phyloP scores from a whole-genome alignment of 495 filamentous ascomycete genomes.

The Lasiosphaeriaceae sp. region DNA sequence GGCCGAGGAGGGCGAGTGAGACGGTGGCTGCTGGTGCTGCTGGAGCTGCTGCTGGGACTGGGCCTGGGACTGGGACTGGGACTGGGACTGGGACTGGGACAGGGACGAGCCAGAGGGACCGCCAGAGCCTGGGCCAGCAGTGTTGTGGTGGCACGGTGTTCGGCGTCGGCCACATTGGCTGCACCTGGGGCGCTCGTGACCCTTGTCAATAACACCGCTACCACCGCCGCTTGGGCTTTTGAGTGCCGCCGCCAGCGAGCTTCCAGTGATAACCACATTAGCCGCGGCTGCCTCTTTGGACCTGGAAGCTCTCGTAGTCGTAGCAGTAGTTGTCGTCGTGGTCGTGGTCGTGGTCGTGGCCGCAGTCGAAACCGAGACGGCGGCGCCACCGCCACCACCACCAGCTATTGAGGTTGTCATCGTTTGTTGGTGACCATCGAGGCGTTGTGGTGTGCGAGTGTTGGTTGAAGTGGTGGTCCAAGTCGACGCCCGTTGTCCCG shows the following conservation, averaged over 20 bases:
- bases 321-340: constrained; percentile 4
- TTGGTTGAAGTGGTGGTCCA: not conserved
- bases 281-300: not conserved
- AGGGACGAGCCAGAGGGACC: too few relatives aligned
- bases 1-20: constrained; percentile 7
- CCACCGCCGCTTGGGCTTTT: constrained; percentile 1
- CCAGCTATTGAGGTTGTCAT: constrained; percentile 23
- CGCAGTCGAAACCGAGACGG: constrained; percentile 23
- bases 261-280: not conserved
- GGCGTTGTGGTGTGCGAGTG: constrained; percentile 1
- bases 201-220: constrained; percentile 19
- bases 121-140: not conserved
- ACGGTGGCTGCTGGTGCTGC: constrained; percentile 2
- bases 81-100: not conserved
- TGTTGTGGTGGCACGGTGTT: constrained; percentile 22
- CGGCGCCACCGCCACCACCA: constrained; percentile 5
- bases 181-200: constrained; percentile 19
- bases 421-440: constrained; percentile 24
- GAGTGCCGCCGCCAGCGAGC: too few relatives aligned
- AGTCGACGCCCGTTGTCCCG: not conserved
- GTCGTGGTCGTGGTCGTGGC: constrained; percentile 13
- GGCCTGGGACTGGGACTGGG: constrained; percentile 3
- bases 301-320: not conserved
- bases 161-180: constrained; percentile 32
- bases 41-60: constrained; percentile 5